These are phyloP conservation scores for Barbarea vulgaris DNA, from an alignment of 345 rosid genomes.

Conservation along the genomic window DNA sequence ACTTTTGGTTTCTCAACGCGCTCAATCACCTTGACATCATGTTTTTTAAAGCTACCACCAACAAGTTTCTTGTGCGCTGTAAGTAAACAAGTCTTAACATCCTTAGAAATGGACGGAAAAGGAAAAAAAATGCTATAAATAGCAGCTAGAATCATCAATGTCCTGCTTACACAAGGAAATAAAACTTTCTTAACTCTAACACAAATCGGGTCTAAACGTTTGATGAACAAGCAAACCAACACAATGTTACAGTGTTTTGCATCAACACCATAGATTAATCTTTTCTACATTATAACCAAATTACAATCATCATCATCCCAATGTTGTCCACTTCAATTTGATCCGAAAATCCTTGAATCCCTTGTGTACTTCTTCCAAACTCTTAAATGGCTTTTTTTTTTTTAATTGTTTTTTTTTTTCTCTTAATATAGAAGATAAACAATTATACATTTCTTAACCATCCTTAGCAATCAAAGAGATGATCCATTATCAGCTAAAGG, in stretches of 20 bases:
- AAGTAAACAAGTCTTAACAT: constrained; percentile 12
- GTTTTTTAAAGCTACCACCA: constrained; percentile 43
- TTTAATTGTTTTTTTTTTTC: not conserved
- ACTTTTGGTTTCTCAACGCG: constrained; percentile 55
- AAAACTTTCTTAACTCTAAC: not conserved
- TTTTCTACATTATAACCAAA: not conserved
- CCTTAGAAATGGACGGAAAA: constrained; percentile 1
- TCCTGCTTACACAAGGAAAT: constrained; percentile 13
- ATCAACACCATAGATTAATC: not conserved
- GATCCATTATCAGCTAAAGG: too few relatives aligned
- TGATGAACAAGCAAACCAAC: not conserved
- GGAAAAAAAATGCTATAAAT: not conserved
- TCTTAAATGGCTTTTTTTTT: not conserved
- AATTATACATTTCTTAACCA: not conserved
- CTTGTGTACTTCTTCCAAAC: not conserved
- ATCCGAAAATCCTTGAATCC: not conserved
- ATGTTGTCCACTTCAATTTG: not conserved
- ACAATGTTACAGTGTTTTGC: not conserved
- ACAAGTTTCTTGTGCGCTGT: constrained; percentile 49
- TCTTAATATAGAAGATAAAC: not conserved
- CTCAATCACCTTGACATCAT: constrained; percentile 45
- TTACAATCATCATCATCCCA: not conserved
- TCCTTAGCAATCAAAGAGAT: constrained; percentile 20
- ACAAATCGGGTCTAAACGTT: not conserved
- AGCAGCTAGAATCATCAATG: constrained; percentile 17